Percentiles rank a stretch among this genome's conserved stretches.
These are phyloP conservation scores for Escovopsis weberi DNA, from an alignment of 2,329 filamentous ascomycete species.

Conservation along the genomic window DNA sequence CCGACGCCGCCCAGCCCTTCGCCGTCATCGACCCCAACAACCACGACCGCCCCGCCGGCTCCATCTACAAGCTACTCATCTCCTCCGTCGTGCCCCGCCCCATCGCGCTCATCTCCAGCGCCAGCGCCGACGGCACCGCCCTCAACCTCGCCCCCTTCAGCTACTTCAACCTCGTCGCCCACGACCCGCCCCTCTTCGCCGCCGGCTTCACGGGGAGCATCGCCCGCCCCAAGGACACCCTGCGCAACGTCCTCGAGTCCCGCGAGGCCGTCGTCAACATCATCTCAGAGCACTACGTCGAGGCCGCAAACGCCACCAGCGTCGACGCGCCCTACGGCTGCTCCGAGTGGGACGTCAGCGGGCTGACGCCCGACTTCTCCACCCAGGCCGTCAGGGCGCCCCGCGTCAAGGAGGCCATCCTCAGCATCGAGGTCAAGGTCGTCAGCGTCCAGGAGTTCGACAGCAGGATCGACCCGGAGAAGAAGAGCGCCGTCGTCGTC, in stretches of 20 bases:
- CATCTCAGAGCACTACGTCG: slow-evolving; percentile 68
- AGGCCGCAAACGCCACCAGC: slow-evolving; percentile 71
- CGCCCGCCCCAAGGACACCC: slow-evolving; percentile 56
- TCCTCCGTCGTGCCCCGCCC: slow-evolving; percentile 70
- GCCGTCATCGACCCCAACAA: slow-evolving; percentile 70
- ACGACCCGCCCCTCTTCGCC: slow-evolving; percentile 76
- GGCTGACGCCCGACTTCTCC: slow-evolving; percentile 53
- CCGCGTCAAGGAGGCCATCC: slow-evolving; percentile 68
- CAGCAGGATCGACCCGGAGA: slow-evolving; percentile 52
- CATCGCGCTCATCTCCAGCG: slow-evolving; percentile 45
- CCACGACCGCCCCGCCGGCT: slow-evolving; percentile 44
- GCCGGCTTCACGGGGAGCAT: slow-evolving; percentile 34
- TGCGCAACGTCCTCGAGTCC: slow-evolving; percentile 57
- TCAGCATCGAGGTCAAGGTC: slow-evolving; percentile 69
- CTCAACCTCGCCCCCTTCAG: slow-evolving; percentile 75
- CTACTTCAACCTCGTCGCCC: slow-evolving; percentile 71
- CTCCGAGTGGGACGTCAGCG: slow-evolving; percentile 67
- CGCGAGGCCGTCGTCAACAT: slow-evolving; percentile 77
- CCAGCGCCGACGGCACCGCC: slow-evolving; percentile 37
- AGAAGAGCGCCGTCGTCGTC: slow-evolving; percentile 59
- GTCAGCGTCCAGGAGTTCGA: slow-evolving; percentile 66
- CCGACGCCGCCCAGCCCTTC: slow-evolving; percentile 34
- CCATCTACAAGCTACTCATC: slow-evolving; percentile 91
- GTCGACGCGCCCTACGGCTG: slow-evolving; percentile 65
- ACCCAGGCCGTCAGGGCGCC: slow-evolving; percentile 53